Conservation (phyloP, 495 filamentous ascomycete genomes). For the Darksidea phi region DNA sequence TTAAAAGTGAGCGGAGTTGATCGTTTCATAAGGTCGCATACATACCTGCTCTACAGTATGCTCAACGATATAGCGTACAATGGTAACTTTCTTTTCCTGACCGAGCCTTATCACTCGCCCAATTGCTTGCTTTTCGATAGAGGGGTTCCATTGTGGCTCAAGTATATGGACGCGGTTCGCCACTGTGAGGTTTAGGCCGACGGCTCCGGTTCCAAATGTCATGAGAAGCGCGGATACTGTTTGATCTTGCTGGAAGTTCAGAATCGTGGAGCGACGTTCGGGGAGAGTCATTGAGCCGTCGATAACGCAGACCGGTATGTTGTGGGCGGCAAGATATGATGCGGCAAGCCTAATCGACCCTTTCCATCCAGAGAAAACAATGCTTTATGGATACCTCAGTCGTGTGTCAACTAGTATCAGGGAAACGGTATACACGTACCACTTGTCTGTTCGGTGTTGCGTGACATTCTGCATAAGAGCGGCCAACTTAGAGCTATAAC, state of each 20-base stretch:
- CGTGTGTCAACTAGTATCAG: not conserved
- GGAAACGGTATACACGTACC: not conserved
- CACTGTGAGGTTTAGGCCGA: constrained; percentile 53
- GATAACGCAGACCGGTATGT: not conserved
- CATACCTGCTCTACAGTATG: constrained; percentile 54
- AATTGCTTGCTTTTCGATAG: constrained; percentile 55
- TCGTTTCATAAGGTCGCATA: not conserved
- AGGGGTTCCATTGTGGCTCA: constrained; percentile 59
- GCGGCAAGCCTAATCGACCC: constrained; percentile 43
- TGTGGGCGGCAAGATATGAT: not conserved
- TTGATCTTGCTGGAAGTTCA: constrained; percentile 16
- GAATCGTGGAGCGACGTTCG: not conserved
- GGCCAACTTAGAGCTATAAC: too few species aligned
- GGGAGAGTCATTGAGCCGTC: constrained; percentile 5
- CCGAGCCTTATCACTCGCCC: constrained; percentile 50
- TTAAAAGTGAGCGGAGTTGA: not conserved
- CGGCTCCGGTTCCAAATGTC: constrained; percentile 53
- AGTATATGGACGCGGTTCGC: constrained; percentile 52
- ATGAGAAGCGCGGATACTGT: constrained; percentile 48
- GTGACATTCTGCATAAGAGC: constrained; percentile 4
- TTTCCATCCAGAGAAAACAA: constrained; percentile 57
- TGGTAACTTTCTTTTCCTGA: constrained; percentile 47
- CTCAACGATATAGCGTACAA: constrained; percentile 49
- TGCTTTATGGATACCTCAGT: constrained; percentile 39
- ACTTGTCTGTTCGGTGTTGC: not conserved